A percentile compares a stretch with the other conserved stretches of the same genome.
phyloP scores from a whole-genome alignment of 148 eudicot species.

The Arctostaphylos glauca region DNA sequence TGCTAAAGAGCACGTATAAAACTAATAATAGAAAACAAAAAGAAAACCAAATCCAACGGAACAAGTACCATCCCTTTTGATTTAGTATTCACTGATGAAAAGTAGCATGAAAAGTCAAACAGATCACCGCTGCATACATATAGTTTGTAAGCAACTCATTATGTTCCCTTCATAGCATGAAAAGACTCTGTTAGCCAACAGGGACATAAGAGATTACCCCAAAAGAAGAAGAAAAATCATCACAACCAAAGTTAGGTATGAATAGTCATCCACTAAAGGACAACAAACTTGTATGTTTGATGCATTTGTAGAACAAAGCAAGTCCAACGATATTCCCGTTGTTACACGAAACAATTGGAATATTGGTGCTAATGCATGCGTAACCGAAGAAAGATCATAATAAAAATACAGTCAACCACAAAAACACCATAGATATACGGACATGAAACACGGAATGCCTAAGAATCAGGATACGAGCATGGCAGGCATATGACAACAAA shows the following conservation, averaged over 20 bases:
- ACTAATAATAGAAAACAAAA: too few relatives aligned
- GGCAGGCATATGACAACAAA: not conserved
- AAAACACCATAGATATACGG: not conserved
- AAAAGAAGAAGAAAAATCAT: not conserved
- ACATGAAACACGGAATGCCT: not conserved
- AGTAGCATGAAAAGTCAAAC: not conserved
- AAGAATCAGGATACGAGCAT: not conserved
- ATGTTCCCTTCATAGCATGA: not conserved
- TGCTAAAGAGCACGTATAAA: too few relatives aligned
- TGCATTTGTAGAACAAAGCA: not conserved
- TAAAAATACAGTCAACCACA: not conserved
- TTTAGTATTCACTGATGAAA: too few relatives aligned
- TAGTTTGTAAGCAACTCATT: not conserved
- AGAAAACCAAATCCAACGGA: not conserved
- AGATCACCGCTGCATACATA: not conserved
- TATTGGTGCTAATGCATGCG: not conserved
- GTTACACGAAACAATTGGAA: not conserved
- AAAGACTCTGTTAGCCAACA: not conserved
- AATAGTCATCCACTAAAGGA: not conserved
- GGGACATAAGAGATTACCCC: not conserved
- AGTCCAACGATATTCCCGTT: not conserved
- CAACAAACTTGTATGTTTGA: not conserved
- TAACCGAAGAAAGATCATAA: not conserved
- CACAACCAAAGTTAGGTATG: not conserved
- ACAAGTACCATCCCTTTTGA: not conserved